Evolutionary conservation across 2,329 filamentous ascomycete genomes (phyloP).

Genomic region (Dryadomyces sulphureus): DNA sequence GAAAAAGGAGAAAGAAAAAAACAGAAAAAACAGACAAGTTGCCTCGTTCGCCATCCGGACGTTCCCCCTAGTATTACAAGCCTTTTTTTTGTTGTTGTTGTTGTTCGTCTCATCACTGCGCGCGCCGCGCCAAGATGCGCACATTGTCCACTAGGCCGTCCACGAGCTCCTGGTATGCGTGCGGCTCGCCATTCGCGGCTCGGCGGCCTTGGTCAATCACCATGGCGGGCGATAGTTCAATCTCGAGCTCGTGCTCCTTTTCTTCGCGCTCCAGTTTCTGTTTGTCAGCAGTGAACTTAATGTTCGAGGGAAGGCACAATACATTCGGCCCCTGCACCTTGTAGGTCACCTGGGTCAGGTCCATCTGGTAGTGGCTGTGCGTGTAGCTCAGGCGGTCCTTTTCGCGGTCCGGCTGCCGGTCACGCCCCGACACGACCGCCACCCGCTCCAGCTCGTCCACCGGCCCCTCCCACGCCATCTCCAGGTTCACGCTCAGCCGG

Average conservation of each 20-base stretch:
- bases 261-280: conserved; percentile 26
- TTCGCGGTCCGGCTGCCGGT: conserved; percentile 44
- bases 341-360: conserved; percentile 75
- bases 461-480: conserved; percentile 71
- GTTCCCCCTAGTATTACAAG: not conserved
- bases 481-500: conserved; percentile 85
- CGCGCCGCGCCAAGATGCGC: conserved; percentile 30
- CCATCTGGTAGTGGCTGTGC: conserved; percentile 77
- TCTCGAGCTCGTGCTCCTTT: conserved; percentile 69
- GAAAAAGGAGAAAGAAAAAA: not conserved
- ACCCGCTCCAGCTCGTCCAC: conserved; percentile 37
- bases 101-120: conserved; percentile 15
- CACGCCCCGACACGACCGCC: conserved; percentile 20
- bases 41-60: not conserved
- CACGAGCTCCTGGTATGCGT: conserved; percentile 52
- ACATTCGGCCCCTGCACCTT: conserved; percentile 11
- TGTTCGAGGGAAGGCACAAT: not conserved
- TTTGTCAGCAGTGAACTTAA: not conserved
- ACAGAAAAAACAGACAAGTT: not conserved
- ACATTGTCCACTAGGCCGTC: conserved; percentile 65
- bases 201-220: conserved; percentile 51
- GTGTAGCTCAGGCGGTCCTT: conserved; percentile 90
- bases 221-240: conserved; percentile 53
- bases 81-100: not conserved
- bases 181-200: conserved; percentile 33